Base-by-base conservation (phyloP, 441 rosid species). In the Kokia cookei region DNA sequence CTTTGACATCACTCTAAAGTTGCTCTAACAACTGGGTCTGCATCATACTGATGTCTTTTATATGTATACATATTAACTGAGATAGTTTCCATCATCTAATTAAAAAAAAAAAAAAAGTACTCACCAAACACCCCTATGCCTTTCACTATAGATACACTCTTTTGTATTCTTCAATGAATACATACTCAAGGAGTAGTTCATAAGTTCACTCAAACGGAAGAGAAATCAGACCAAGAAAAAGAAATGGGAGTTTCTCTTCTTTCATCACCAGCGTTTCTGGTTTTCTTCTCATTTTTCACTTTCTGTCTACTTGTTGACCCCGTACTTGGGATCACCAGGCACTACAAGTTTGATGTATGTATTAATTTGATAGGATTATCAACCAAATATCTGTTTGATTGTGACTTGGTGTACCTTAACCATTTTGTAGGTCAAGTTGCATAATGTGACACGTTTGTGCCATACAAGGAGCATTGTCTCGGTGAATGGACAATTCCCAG, bases 301-400 rank as follows among this genome's bases (percentile, higher is more conserved):
- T 69, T 75, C n/a, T 71, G 81, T 78, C 73, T 78, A 47, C 73
- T 79, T 77, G 72, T 79, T 61, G 73, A 82, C 64, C 76, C 81
- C n/a, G 84, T 78, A 53, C 11, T 78, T 77, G 87, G 82, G 74
- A 65, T 72, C 55, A 84, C 85, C 73, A 80, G 87, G 76, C 85
- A 82, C 54, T 84, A 84, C 69, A 84, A 70, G 53, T 77, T 84
- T 22, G 82, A 84, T 29, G 87, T 84, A 82, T 61, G 59, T 54
- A 19, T 54, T 54, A 8, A 1, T 54, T 17, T 54, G 2, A 26
- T 3, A 7, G 19, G 13, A 60, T 2, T 13, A 14, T 15, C 65
- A 32, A 29, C 22, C 59, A 17, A 54, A 19, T 54, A 19, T 54
- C 1, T 19, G 24, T 17, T 54, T 54, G 59, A 7, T 54, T 6